phyloP scores from a whole-genome alignment of 164 flowering plant species.

The Tetracentron sinense region DNA sequence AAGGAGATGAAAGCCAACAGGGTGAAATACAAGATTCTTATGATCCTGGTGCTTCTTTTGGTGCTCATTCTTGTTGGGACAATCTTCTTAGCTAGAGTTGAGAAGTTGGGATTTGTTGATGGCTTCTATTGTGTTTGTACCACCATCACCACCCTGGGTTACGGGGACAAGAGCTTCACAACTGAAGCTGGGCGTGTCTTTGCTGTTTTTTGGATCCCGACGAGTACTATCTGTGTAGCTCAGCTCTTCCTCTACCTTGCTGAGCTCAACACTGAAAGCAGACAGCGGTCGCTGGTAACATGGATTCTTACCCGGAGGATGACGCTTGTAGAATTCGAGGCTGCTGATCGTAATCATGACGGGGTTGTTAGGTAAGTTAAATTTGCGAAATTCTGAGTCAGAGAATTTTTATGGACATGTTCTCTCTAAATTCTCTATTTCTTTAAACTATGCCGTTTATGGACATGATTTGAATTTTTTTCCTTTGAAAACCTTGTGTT shows the following conservation, averaged over 20 bases:
- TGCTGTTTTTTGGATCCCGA: conserved; percentile 76
- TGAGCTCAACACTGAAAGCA: conserved; percentile 50
- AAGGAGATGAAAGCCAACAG: conserved; percentile 48
- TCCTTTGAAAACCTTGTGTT: background rate
- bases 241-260: conserved; percentile 71
- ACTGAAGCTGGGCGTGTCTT: conserved; percentile 62
- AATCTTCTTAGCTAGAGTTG: conserved; percentile 39
- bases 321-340: conserved; percentile 63
- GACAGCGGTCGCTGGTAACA: conserved; percentile 43
- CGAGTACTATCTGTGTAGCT: conserved; percentile 65
- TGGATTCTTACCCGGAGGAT: conserved; percentile 56
- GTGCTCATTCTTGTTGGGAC: conserved; percentile 50
- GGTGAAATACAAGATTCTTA: conserved; percentile 43
- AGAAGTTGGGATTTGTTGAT: conserved; percentile 46
- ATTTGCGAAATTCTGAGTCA: background rate
- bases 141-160: conserved; percentile 82
- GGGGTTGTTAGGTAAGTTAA: conserved; percentile 47
- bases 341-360: conserved; percentile 76
- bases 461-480: background rate
- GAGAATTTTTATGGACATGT: background rate
- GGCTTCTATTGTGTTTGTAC: conserved; percentile 83
- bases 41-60: conserved; percentile 27
- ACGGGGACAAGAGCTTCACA: conserved; percentile 85
- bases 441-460: background rate
- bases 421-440: background rate